Percentiles rank a stretch among this genome's conserved stretches.
Evolutionary conservation across 768 basidiomycete species (phyloP).

Genomic region (Kwoniella sp.): DNA sequence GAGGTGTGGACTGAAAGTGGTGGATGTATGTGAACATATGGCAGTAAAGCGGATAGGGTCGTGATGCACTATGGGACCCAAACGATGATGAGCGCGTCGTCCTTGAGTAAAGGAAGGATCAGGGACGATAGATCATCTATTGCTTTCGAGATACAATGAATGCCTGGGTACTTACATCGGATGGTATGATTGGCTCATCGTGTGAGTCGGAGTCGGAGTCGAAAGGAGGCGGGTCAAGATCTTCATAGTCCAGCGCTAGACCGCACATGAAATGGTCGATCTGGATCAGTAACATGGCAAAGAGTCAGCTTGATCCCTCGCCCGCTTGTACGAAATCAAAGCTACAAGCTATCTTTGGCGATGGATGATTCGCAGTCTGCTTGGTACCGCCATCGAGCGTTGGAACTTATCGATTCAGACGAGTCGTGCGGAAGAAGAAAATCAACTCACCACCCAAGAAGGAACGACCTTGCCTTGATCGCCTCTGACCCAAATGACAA

Average conservation of each 20-base stretch:
- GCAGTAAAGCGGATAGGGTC: constrained; percentile 26
- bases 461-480: constrained; percentile 31
- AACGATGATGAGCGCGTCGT: neutral
- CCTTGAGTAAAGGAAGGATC: constrained; percentile 1
- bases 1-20: constrained; percentile 38
- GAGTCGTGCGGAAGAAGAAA: no score
- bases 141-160: no score
- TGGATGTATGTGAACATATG: constrained; percentile 46
- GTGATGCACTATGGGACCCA: constrained; percentile 27
- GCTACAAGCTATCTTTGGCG: no score
- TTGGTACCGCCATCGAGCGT: no score
- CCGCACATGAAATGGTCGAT: constrained; percentile 24
- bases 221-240: constrained; percentile 15
- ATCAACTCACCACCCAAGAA: constrained; percentile 42
- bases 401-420: no score
- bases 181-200: constrained; percentile 2
- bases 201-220: neutral
- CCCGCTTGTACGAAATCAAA: no score
- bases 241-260: neutral
- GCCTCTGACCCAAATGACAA: constrained; percentile 38
- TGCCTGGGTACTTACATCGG: constrained; percentile 3
- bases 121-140: no score
- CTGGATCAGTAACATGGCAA: no score
- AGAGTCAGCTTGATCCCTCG: constrained; percentile 1
- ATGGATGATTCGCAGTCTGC: no score